Base-by-base conservation (phyloP, 2,329 filamentous ascomycete genomes). In the Trichoderma sp. region DNA sequence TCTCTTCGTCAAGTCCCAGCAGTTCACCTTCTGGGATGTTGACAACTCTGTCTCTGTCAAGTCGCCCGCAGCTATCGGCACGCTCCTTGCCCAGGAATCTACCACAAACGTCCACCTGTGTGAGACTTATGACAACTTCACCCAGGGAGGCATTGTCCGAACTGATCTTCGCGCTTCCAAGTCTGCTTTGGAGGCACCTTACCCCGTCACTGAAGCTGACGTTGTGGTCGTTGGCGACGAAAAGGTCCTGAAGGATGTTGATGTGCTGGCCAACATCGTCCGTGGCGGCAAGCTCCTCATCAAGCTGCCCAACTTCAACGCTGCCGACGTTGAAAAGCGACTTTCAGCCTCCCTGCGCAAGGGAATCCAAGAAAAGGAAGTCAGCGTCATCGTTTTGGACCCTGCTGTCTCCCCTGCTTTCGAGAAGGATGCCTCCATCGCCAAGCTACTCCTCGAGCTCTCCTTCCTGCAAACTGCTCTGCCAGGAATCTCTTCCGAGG, bases 21-120 rank as follows among this genome's bases (percentile, higher is more conserved):
- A 98, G 82, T 98, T 96, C 84, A 91, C 91, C 14, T 98, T 99
- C 87, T 98, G 95, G 94, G 93, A 98, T 76, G 80, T 93, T 53
- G 95, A 97, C 78, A 88, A 90, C 80, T 94, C 94, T 32, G 82
- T 85, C 1, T 88, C 91, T 66, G 86, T 87, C 66, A 85, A 85
- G 72, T 90, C 93, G 1, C 91, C 94, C 12, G 83, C 88, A 26
- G 88, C 85, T 47, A 79, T 91, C 32, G 86, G 87, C 74, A 85
- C 82, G 71, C 79, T 90, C 14, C 88, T 86, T 86, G 95, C 91
- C 86, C 90, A 91, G 86, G 94, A 88, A 81, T 93, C 84, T 81
- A 92, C 84, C 82, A 87, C 78, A 77, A 89, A 90, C 75, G 83
- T 91, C 74, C 87, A 88, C 71, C 78, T 90, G 47, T 90, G 85